phyloP scores from a whole-genome alignment of 495 filamentous ascomycete species.

The Parathielavia hyrcaniae region DNA sequence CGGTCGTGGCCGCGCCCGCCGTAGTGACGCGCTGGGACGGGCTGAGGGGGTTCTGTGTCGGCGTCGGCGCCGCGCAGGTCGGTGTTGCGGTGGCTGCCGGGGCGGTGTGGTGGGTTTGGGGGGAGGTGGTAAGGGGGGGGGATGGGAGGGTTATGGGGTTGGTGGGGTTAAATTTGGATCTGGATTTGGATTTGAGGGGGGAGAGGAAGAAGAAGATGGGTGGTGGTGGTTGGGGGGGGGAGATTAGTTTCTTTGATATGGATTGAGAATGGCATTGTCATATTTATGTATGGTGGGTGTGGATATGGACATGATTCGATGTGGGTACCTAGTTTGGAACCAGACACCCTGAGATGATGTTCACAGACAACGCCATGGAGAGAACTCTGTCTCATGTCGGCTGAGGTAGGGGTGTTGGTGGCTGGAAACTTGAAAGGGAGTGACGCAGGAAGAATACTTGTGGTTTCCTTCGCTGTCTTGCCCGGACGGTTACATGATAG shows the following conservation, averaged over 20 bases:
- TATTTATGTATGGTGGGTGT: neutral
- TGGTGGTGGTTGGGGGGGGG: too few relatives aligned
- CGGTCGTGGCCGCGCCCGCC: conserved; percentile 38
- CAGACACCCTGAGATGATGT: too few relatives aligned
- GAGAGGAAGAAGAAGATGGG: conserved; percentile 31
- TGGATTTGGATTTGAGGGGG: conserved; percentile 37
- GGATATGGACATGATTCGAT: neutral
- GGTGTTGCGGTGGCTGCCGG: conserved; percentile 27
- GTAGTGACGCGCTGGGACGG: conserved; percentile 32
- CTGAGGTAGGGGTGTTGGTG: too few relatives aligned
- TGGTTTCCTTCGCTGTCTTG: too few relatives aligned
- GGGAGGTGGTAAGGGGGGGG: conserved; percentile 31
- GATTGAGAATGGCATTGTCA: conserved; percentile 26
- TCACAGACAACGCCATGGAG: too few relatives aligned
- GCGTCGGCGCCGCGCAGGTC: conserved; percentile 33
- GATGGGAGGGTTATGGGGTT: conserved; percentile 42
- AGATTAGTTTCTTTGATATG: conserved; percentile 46
- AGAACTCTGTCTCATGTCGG: too few relatives aligned
- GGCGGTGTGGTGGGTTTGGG: conserved; percentile 36
- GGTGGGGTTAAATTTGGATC: too few relatives aligned
- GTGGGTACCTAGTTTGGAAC: too few relatives aligned
- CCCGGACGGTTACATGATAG: too few relatives aligned
- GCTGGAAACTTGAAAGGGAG: too few relatives aligned
- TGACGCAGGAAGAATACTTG: too few relatives aligned
- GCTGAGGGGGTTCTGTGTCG: conserved; percentile 31